Percentiles rank a stretch among this genome's conserved stretches.
Evolutionary conservation across 164 flowering plant species (phyloP).

Genomic region (Annona cherimola): DNA sequence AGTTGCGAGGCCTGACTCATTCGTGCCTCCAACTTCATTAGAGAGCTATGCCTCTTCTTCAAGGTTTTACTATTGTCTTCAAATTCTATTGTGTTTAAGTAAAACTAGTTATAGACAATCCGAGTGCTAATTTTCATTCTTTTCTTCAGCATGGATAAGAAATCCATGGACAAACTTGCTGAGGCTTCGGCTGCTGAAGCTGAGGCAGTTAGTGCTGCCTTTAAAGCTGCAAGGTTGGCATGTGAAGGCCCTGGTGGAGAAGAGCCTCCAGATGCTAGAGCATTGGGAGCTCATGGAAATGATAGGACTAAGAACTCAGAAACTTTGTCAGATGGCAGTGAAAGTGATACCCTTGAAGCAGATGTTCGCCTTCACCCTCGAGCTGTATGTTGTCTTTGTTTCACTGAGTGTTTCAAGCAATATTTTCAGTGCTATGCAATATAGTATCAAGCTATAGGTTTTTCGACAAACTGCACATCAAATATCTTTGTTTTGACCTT

Average conservation of each 20-base stretch:
- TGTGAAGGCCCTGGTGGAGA: conserved; percentile 46
- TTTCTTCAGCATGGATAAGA: conserved; percentile 52
- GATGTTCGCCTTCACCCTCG: conserved; percentile 97
- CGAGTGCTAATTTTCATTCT: background rate
- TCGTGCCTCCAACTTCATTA: conserved; percentile 20
- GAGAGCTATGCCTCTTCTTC: conserved; percentile 34
- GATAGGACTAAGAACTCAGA: conserved; percentile 52
- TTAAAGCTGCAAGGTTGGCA: conserved; percentile 84
- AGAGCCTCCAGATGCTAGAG: conserved; percentile 9
- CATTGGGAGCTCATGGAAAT: conserved; percentile 42
- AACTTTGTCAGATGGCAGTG: conserved; percentile 70
- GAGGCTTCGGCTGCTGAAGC: conserved; percentile 98
- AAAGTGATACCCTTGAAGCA: conserved; percentile 34
- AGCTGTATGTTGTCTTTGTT: conserved; percentile 66
- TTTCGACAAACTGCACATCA: background rate
- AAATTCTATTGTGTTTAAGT: background rate
- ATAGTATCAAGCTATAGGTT: background rate
- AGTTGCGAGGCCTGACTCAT: conserved; percentile 14
- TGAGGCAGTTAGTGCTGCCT: conserved; percentile 83
- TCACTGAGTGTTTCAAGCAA: background rate
- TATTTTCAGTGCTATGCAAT: background rate
- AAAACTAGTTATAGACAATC: no score
- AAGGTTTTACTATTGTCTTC: background rate
- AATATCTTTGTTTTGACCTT: background rate
- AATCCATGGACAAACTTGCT: conserved; percentile 74